These are phyloP conservation scores for Pythium volutum DNA, from an alignment of 352 stramenopile species.

Conservation along the genomic window DNA sequence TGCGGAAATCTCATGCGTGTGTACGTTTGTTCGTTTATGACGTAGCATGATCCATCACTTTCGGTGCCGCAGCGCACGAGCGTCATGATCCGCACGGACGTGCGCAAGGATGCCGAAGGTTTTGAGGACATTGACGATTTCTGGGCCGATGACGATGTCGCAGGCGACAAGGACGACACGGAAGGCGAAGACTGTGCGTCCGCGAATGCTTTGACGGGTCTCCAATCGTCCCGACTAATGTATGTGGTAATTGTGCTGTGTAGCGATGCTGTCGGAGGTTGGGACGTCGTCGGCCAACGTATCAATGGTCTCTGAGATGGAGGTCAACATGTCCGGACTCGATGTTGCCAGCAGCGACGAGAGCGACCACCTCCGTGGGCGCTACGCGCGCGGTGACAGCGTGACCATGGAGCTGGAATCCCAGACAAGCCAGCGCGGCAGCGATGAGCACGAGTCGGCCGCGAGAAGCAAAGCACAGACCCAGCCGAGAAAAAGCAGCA, in stretches of 20 bases:
- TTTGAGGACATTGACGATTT: conserved; percentile 89
- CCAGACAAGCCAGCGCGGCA: conserved; percentile 14
- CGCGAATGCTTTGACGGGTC: not conserved
- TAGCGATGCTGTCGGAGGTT: conserved; percentile 25
- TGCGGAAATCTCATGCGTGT: not conserved
- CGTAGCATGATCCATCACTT: conserved; percentile 15
- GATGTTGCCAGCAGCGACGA: conserved; percentile 12
- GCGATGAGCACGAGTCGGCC: not conserved
- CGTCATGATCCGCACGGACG: conserved; percentile 56
- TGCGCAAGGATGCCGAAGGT: conserved; percentile 72
- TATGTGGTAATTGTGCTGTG: not conserved
- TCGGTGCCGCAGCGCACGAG: conserved; percentile 30
- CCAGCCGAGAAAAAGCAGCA: conserved; percentile 7
- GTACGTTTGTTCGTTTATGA: not conserved
- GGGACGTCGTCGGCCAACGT: conserved; percentile 20
- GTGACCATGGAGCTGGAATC: conserved; percentile 28
- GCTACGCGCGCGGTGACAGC: not conserved
- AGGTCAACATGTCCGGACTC: conserved; percentile 21
- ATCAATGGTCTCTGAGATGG: conserved; percentile 24
- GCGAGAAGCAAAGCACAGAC: not conserved
- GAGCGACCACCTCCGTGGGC: conserved; percentile 9
- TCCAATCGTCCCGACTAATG: not conserved
- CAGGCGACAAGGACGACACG: conserved; percentile 39
- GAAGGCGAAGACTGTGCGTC: conserved; percentile 27
- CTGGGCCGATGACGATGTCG: conserved; percentile 61